phyloP scores from a whole-genome alignment of 805 yeast genomes.

The Saccharomyces paradoxus region DNA sequence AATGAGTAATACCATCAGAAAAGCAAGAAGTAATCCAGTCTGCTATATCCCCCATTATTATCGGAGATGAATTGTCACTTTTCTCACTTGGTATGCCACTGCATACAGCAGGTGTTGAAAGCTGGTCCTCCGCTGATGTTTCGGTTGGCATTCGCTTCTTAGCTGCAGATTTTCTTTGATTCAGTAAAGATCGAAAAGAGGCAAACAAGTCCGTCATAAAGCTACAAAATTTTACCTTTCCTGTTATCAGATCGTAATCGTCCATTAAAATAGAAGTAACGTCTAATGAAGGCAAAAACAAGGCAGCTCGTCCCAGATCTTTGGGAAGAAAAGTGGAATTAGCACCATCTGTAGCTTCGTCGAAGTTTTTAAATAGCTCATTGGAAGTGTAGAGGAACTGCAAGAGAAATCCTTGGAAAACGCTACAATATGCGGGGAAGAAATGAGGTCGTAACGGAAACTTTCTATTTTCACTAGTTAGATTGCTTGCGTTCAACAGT shows the following conservation, averaged over 20 bases:
- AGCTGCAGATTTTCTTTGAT: not conserved
- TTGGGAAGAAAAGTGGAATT: not conserved
- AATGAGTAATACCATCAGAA: slow-evolving; percentile 5
- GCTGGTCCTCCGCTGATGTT: not conserved
- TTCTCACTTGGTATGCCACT: not conserved
- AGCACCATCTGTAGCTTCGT: not conserved
- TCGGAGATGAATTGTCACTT: not conserved
- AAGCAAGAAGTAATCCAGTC: slow-evolving; percentile 10
- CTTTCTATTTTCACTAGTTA: slow-evolving; percentile 2
- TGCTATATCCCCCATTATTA: slow-evolving; percentile 7
- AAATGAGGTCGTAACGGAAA: slow-evolving; percentile 6
- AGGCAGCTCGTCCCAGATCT: not conserved
- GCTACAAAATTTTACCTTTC: slow-evolving; percentile 4
- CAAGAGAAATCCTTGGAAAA: slow-evolving; percentile 9
- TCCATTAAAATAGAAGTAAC: slow-evolving; percentile 1
- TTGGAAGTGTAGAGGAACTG: slow-evolving; percentile 8
- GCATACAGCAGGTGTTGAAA: not conserved
- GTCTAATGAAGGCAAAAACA: slow-evolving; percentile 1
- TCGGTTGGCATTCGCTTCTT: not conserved
- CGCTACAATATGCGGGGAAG: slow-evolving; percentile 10
- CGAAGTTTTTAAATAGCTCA: not conserved
- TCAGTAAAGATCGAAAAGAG: slow-evolving; percentile 6
- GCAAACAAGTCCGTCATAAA: slow-evolving; percentile 9
- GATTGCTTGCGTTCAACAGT: slow-evolving; percentile 1
- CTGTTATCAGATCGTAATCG: slow-evolving; percentile 5